Base-by-base conservation (phyloP, 169 alveolate species). In the Plasmodium adleri region DNA sequence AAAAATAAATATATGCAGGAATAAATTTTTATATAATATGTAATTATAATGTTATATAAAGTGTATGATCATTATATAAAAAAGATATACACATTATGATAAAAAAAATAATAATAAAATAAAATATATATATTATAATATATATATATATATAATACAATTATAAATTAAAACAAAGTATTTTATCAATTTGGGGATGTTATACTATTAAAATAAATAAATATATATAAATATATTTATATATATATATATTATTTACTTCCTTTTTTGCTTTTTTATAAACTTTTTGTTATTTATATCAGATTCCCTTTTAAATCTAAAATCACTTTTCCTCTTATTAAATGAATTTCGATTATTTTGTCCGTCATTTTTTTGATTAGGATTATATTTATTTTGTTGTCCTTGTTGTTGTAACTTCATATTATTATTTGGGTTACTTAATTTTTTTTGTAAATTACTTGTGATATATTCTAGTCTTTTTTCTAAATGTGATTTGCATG, bases 401-500 rank as follows among this genome's bases (percentile, higher is more conserved):
- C n/a, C 22, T 59, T 67, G 70, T 67, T 74, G 88, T 49, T 80
- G 78, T 7, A 15, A n/a, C 13, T 80, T 80, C 1, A 70, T 13
- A 22, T 76, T 76, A 71, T 67, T 67, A 47, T n/a, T 12, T 6
- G 85, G 8, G 20, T 56, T 50, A n/a, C 6, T 56, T 62, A 67
- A 15, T 47, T 68, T 70, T 15, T 68, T 80, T 32, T 80, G 83
- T 32, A 66, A 22, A 71, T 58, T 80, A 68, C 56, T 80, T 52
- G 90, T 68, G 12, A 80, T 68, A 68, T 56, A 56, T 70, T 80
- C 83, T 75, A 97, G 94, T 93, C 99, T 96, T 49, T 96, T 93
- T 92, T 98, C 99, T 39, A 98, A 90, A 74, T 96, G 94, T 24
- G 96, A 94, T 92, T 96, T 97, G 72, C 97, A 95, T 70, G 96